Evolutionary conservation across 164 flowering plant genomes (phyloP).

Genomic region (Pachysandra terminalis): DNA sequence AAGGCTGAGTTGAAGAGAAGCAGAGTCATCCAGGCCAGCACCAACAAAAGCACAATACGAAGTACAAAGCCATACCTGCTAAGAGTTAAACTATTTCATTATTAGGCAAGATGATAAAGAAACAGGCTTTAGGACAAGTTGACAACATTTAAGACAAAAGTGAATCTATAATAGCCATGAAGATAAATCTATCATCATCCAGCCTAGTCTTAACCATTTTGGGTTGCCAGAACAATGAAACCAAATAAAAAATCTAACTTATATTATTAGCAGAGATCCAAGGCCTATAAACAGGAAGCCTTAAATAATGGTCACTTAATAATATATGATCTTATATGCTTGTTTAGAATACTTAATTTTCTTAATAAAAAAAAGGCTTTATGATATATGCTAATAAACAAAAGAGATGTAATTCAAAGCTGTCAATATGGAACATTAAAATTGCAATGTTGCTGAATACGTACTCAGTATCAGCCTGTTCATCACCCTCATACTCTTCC

Average conservation of each 20-base stretch:
- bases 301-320: too few species aligned
- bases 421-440: too few species aligned
- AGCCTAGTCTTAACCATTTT: too few species aligned
- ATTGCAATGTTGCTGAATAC: slow-evolving; percentile 16
- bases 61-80: slow-evolving; percentile 88
- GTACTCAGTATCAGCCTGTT: slow-evolving; percentile 83
- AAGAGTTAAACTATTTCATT: slow-evolving; percentile 13
- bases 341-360: too few species aligned
- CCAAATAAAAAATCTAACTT: too few species aligned
- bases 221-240: too few species aligned
- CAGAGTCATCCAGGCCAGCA: slow-evolving; percentile 96
- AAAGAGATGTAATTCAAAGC: neutral
- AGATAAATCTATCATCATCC: neutral
- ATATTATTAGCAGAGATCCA: too few species aligned
- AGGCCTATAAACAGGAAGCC: too few species aligned
- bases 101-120: neutral
- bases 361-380: neutral
- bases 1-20: slow-evolving; percentile 84
- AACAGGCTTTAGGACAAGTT: neutral
- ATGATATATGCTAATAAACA: neutral
- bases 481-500: slow-evolving; percentile 73
- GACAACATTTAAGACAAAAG: neutral
- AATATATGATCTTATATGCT: too few species aligned
- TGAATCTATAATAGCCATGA: too few species aligned
- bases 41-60: slow-evolving; percentile 80